Evolutionary conservation across 352 stramenopile genomes (phyloP).

Genomic region (Phytopythium montanum): DNA sequence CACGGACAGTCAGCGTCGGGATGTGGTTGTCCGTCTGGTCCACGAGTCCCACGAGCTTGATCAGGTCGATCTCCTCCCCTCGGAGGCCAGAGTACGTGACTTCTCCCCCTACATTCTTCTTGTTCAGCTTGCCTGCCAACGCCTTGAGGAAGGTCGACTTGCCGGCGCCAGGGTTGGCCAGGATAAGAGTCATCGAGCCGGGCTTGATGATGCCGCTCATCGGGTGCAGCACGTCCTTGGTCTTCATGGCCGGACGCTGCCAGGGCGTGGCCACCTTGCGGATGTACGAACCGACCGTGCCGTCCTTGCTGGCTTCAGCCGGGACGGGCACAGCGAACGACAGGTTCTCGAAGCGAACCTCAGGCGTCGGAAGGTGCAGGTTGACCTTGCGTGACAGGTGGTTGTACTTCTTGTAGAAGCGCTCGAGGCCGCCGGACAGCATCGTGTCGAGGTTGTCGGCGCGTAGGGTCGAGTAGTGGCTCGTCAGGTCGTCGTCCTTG

Average conservation of each 20-base stretch:
- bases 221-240: conserved; percentile 51
- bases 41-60: conserved; percentile 63
- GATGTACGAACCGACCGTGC: conserved; percentile 56
- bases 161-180: conserved; percentile 51
- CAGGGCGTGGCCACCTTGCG: conserved; percentile 46
- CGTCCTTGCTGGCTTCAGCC: conserved; percentile 28
- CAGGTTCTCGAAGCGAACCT: conserved; percentile 74
- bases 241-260: conserved; percentile 35
- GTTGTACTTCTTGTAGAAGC: conserved; percentile 84
- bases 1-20: conserved; percentile 89
- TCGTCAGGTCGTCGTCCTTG: conserved; percentile 34
- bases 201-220: conserved; percentile 87
- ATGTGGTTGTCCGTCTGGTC: conserved; percentile 88
- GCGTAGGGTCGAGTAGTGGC: conserved; percentile 53
- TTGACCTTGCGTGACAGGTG: conserved; percentile 70
- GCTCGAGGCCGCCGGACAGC: conserved; percentile 63
- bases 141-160: conserved; percentile 71
- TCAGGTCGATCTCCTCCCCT: conserved; percentile 42
- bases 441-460: conserved; percentile 68
- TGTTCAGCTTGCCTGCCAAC: conserved; percentile 41
- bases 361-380: conserved; percentile 48
- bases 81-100: conserved; percentile 45
- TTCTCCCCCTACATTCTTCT: conserved; percentile 28
- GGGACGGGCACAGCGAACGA: conserved; percentile 53
- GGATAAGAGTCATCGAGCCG: conserved; percentile 37